Evolutionary conservation across 2,329 filamentous ascomycete species (phyloP), one percentile per base, ranked within the genome.

Genomic region (Corinectria fuckeliana): DNA sequence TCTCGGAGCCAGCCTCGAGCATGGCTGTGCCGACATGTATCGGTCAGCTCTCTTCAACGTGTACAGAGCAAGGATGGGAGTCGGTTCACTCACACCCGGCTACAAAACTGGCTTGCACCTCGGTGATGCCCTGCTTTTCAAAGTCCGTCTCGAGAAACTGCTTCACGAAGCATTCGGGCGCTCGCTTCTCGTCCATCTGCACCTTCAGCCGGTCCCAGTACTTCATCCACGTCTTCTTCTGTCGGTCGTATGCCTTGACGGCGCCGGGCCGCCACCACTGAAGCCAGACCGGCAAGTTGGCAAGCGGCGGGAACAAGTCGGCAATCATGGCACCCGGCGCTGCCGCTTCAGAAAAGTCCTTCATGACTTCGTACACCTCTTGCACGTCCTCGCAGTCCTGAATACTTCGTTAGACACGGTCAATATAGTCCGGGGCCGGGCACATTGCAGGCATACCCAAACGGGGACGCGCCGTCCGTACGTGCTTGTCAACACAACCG

Each of bases 1-100:
- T 62, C 41, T 58, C 61, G 1, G 58, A 61, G 4, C 61, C 61
- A 3, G 61, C 61, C n/a, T 63, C 61, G 10, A 60, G 47, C 52
- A 63, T 58, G 8, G 55, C 59, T 58, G 3, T 25, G 16, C 21
- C 10, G 13, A 32, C 13, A 54, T 21, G 9, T 5, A 16, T 48
- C 30, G 20, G n/a, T 48, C 30, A 32, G 30, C n/a, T 32, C 23
- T 21, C 26, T 34, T 6, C 38, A 18, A 18, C 13, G 28, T 23
- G 11, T 10, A 14, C 26, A 10, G n/a, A 14, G 25, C 36, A 13
- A 44, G 13, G 20, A 44, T 10, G 6, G 10, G 4, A 10, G 7
- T 26, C 13, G 11, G 13, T 3, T 14, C 18, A 50, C 56, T 49
- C 32, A 59, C 60, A 52, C 1, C 56, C 51, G 20, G 56, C 60